Evolutionary conservation across 2,329 filamentous ascomycete species (phyloP).

Genomic region (Chaetomiaceae sp.): DNA sequence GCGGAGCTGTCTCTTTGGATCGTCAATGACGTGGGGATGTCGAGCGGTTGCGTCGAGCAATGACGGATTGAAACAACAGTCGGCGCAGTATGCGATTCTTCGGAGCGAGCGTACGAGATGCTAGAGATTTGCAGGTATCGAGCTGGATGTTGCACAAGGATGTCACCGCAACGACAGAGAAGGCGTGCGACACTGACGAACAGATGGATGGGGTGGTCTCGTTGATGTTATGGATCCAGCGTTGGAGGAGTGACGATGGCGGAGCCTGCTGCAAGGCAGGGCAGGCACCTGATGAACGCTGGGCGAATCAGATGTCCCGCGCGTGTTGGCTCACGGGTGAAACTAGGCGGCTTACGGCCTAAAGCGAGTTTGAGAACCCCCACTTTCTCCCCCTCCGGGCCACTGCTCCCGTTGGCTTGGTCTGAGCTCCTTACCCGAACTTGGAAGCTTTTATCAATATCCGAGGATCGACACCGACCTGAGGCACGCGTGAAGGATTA

Average conservation of each 20-base stretch:
- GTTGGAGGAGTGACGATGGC: slow-evolving; percentile 22
- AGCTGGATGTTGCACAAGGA: background rate
- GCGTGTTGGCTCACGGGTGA: slow-evolving; percentile 14
- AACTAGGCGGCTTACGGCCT: slow-evolving; percentile 14
- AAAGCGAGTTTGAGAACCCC: background rate
- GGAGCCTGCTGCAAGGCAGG: slow-evolving; percentile 8
- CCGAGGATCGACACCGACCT: too few relatives aligned
- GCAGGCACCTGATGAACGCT: slow-evolving; percentile 17
- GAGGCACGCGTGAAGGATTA: background rate
- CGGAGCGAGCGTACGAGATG: background rate
- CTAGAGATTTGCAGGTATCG: background rate
- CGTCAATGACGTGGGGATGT: slow-evolving; percentile 16
- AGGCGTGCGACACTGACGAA: slow-evolving; percentile 7
- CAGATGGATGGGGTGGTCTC: too few relatives aligned
- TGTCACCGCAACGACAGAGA: background rate
- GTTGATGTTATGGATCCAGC: slow-evolving; percentile 11
- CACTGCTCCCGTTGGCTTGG: background rate
- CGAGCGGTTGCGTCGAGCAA: background rate
- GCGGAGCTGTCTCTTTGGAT: slow-evolving; percentile 28
- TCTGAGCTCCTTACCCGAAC: background rate
- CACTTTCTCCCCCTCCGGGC: background rate
- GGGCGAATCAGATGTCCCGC: slow-evolving; percentile 17
- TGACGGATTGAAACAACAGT: background rate
- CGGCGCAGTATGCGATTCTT: background rate
- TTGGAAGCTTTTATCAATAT: background rate